A percentile compares a stretch with the other conserved stretches of the same genome.
phyloP scores from a whole-genome alignment of 306 rosid species.

The Quercus cerris region DNA sequence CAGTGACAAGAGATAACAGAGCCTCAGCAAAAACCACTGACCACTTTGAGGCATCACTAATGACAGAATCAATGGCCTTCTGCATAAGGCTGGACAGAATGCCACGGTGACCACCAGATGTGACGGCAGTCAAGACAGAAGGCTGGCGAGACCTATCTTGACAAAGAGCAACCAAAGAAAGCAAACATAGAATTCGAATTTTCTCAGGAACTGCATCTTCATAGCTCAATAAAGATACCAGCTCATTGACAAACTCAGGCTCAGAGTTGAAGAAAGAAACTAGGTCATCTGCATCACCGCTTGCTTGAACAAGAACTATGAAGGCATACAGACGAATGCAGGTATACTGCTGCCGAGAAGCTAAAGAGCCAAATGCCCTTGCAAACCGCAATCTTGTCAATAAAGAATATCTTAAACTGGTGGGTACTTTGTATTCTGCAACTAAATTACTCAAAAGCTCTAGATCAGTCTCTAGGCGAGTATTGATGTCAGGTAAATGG shows the following conservation, averaged over 20 bases:
- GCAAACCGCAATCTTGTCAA: constrained; percentile 93
- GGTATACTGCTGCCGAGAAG: constrained; percentile 80
- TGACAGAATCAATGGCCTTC: constrained; percentile 79
- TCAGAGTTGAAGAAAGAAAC: constrained; percentile 90
- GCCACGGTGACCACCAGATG: constrained; percentile 98
- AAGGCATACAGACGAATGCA: constrained; percentile 94
- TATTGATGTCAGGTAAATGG: constrained; percentile 58
- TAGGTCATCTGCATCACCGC: constrained; percentile 76
- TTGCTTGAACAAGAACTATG: constrained; percentile 87
- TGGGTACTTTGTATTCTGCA: constrained; percentile 73
- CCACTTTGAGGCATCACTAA: constrained; percentile 65
- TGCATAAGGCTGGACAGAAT: constrained; percentile 95
- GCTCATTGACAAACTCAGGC: constrained; percentile 95
- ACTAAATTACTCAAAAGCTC: constrained; percentile 78
- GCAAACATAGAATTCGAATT: constrained; percentile 75
- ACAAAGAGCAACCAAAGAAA: constrained; percentile 88
- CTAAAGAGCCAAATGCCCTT: constrained; percentile 85
- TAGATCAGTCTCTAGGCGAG: constrained; percentile 68
- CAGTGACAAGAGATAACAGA: constrained; percentile 79
- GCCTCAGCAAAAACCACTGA: constrained; percentile 89
- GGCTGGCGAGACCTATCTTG: constrained; percentile 92
- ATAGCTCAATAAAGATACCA: constrained; percentile 74
- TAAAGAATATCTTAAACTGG: constrained; percentile 75
- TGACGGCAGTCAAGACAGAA: constrained; percentile 75
- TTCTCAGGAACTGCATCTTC: constrained; percentile 85